phyloP scores from a whole-genome alignment of 2,329 filamentous ascomycete genomes.

The Fusarium brachygibbosum region DNA sequence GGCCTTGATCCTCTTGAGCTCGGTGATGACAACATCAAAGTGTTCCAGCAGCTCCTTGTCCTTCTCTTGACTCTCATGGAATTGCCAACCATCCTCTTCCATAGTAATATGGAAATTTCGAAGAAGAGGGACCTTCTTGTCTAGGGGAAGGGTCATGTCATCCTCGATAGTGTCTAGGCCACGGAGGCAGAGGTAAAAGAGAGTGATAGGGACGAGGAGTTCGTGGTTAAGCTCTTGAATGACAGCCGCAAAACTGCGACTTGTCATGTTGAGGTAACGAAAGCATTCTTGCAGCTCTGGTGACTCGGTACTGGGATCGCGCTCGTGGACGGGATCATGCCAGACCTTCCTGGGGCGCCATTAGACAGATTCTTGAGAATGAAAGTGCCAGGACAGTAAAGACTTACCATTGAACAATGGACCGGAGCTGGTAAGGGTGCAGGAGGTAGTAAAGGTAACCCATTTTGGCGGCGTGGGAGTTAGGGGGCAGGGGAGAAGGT shows the following conservation, averaged over 20 bases:
- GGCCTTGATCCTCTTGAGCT: conserved; percentile 90
- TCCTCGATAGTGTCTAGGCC: conserved; percentile 99
- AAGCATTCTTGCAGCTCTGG: conserved; percentile 85
- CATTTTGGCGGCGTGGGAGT: conserved; percentile 61
- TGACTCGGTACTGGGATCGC: conserved; percentile 81
- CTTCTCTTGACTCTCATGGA: conserved; percentile 91
- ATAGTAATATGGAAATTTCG: conserved; percentile 84
- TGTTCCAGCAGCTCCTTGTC: conserved; percentile 92
- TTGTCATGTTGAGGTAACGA: conserved; percentile 86
- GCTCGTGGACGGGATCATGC: conserved; percentile 93
- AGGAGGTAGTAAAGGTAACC: conserved; percentile 77
- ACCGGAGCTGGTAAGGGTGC: conserved; percentile 82
- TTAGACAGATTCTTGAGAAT: conserved; percentile 6
- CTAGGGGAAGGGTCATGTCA: conserved; percentile 90
- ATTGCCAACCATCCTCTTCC: conserved; percentile 90
- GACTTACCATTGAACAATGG: conserved; percentile 88
- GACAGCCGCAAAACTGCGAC: conserved; percentile 91
- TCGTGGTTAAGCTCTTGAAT: conserved; percentile 97
- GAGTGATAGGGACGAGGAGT: conserved; percentile 85
- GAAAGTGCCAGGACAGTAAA: background rate
- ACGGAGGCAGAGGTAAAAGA: conserved; percentile 94
- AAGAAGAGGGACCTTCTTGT: conserved; percentile 87
- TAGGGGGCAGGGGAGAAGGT: conserved; percentile 16
- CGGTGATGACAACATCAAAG: conserved; percentile 87
- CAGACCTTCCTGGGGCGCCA: conserved; percentile 82